Evolutionary conservation across 306 rosid species (phyloP).

Genomic region (Mucuna pruriens): DNA sequence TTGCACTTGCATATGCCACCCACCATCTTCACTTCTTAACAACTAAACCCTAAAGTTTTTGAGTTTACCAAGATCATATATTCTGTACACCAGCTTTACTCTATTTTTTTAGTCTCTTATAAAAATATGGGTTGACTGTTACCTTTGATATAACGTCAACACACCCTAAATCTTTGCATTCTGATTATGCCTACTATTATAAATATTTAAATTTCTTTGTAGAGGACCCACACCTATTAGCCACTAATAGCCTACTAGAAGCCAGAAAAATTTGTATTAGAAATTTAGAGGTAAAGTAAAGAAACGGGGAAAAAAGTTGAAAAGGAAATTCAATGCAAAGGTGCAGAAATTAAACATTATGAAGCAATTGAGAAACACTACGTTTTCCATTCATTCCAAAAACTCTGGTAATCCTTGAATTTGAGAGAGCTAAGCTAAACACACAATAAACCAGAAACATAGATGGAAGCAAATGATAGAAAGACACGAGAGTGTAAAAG

Average conservation of each 20-base stretch:
- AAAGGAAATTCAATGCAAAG: neutral
- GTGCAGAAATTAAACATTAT: neutral
- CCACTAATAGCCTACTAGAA: neutral
- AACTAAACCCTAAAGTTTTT: constrained; percentile 41
- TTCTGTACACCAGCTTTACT: constrained; percentile 26
- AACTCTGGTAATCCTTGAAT: constrained; percentile 38
- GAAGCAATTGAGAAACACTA: constrained; percentile 32
- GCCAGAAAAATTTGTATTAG: neutral
- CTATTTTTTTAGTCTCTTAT: neutral
- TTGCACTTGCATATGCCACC: constrained; percentile 49
- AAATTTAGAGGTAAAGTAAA: constrained; percentile 25
- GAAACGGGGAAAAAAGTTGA: neutral
- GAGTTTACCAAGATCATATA: constrained; percentile 38
- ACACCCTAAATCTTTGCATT: constrained; percentile 7
- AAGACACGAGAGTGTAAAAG: neutral
- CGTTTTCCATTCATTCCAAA: constrained; percentile 27
- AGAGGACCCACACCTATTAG: constrained; percentile 28
- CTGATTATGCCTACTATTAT: neutral
- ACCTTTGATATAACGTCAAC: neutral
- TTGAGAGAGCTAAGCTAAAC: constrained; percentile 39
- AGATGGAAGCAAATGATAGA: constrained; percentile 3
- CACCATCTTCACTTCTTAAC: constrained; percentile 32
- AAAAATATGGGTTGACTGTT: neutral
- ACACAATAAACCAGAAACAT: constrained; percentile 51
- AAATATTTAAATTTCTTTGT: neutral